Conservation (phyloP, 2,329 filamentous ascomycete genomes). For the Colletotrichum agaves region DNA sequence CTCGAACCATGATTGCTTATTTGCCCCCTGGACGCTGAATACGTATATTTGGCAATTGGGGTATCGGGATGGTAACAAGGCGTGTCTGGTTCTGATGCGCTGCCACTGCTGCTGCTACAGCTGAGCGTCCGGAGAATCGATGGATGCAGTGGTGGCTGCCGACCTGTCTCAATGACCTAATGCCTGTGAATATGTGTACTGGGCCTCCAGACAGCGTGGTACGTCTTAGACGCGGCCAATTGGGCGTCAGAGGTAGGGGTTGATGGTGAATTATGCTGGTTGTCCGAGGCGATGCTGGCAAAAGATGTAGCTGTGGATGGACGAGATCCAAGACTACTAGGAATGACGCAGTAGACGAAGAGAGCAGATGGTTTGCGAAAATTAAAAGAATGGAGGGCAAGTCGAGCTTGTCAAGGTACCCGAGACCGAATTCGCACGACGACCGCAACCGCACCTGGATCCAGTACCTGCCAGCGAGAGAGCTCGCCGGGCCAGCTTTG, state of each 20-base stretch:
- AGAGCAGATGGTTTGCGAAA: not conserved
- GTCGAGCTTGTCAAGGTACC: conserved; percentile 31
- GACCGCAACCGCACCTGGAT: conserved; percentile 3
- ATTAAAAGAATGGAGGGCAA: not conserved
- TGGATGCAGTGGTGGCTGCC: conserved; percentile 23
- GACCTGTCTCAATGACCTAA: conserved; percentile 30
- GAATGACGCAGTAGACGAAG: not conserved
- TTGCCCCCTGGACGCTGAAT: conserved; percentile 12
- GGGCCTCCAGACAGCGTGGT: conserved; percentile 1
- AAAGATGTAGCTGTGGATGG: not conserved
- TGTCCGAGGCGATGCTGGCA: not conserved
- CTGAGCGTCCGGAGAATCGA: conserved; percentile 28
- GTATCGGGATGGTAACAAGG: conserved; percentile 9
- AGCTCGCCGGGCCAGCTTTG: not conserved
- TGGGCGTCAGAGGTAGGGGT: not conserved
- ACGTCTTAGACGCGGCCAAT: conserved; percentile 9
- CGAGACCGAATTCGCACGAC: conserved; percentile 11
- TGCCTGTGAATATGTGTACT: conserved; percentile 17
- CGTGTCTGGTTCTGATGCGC: conserved; percentile 28
- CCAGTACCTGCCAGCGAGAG: not conserved
- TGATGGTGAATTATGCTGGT: not conserved
- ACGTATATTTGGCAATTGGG: conserved; percentile 7
- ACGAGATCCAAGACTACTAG: not conserved
- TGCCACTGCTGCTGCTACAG: not conserved
- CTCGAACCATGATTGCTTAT: conserved; percentile 52